phyloP scores from a whole-genome alignment of 805 yeast species.

The Candida silvatica region DNA sequence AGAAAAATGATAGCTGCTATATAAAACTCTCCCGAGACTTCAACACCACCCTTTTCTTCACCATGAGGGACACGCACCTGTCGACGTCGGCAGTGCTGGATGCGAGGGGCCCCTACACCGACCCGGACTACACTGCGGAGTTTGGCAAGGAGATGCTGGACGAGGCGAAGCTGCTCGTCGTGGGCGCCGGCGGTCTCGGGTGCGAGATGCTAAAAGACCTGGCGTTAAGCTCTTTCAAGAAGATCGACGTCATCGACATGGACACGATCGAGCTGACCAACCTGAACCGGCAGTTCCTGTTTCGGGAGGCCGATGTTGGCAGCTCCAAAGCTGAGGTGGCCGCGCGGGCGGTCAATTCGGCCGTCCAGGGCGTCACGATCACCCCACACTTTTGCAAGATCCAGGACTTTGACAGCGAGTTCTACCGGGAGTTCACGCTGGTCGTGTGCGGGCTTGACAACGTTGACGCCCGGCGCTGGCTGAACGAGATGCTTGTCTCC shows the following conservation, averaged over 20 bases:
- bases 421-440: conserved; percentile 58
- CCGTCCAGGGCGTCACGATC: conserved; percentile 28
- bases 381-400: conserved; percentile 58
- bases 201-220: conserved; percentile 72
- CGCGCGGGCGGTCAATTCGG: conserved; percentile 39
- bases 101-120: conserved; percentile 23
- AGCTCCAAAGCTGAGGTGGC: conserved; percentile 60
- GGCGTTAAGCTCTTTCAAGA: conserved; percentile 57
- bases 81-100: conserved; percentile 8
- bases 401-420: conserved; percentile 52
- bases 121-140: conserved; percentile 20
- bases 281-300: conserved; percentile 68
- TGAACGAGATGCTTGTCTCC: conserved; percentile 59
- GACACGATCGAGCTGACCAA: conserved; percentile 75
- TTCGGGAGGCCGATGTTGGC: conserved; percentile 54
- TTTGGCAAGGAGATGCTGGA: conserved; percentile 13
- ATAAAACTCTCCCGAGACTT: too few species aligned
- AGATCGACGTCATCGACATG: conserved; percentile 70
- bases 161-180: conserved; percentile 29
- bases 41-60: too few species aligned
- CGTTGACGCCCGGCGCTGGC: conserved; percentile 87
- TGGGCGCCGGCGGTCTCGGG: conserved; percentile 83
- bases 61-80: background rate
- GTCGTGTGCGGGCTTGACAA: conserved; percentile 86
- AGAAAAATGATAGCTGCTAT: too few species aligned